phyloP scores from a whole-genome alignment of 208 protist genomes.

The Lotmaria passim region DNA sequence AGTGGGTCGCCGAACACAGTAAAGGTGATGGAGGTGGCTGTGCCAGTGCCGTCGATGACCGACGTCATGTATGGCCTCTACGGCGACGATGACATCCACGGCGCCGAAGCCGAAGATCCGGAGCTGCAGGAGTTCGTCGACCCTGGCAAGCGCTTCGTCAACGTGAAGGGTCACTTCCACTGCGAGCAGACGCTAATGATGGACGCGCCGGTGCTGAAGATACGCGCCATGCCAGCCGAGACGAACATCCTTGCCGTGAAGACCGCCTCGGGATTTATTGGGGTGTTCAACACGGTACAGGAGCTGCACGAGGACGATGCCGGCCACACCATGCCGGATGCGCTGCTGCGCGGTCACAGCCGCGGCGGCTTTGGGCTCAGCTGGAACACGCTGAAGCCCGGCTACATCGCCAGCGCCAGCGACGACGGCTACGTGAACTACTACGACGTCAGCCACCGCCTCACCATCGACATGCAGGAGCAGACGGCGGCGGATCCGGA shows the following conservation, averaged over 20 bases:
- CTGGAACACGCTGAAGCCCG: constrained; percentile 66
- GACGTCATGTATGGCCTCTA: constrained; percentile 52
- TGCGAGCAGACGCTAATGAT: constrained; percentile 45
- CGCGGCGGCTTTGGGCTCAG: constrained; percentile 58
- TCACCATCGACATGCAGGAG: constrained; percentile 37
- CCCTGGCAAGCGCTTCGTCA: constrained; percentile 47
- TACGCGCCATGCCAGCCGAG: constrained; percentile 49
- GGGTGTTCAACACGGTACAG: constrained; percentile 52
- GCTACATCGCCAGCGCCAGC: constrained; percentile 88
- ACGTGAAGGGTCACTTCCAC: constrained; percentile 57
- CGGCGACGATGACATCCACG: constrained; percentile 43
- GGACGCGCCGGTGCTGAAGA: constrained; percentile 57
- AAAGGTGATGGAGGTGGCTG: constrained; percentile 60
- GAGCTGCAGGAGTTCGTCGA: constrained; percentile 35
- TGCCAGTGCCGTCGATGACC: constrained; percentile 29
- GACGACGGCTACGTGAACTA: constrained; percentile 94
- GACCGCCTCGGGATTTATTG: constrained; percentile 46
- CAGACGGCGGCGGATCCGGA: constrained; percentile 22
- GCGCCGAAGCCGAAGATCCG: constrained; percentile 16
- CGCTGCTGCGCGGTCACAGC: constrained; percentile 46
- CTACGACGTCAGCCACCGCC: constrained; percentile 90
- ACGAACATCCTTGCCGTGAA: constrained; percentile 64
- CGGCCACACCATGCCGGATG: constrained; percentile 39
- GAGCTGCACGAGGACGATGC: constrained; percentile 23
- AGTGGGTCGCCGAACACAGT: constrained; percentile 40